Evolutionary conservation across 371 early-diverging fungal genomes (phyloP), one percentile per base, ranked within the genome.

Genomic region (Apophysomyces ossiformis): DNA sequence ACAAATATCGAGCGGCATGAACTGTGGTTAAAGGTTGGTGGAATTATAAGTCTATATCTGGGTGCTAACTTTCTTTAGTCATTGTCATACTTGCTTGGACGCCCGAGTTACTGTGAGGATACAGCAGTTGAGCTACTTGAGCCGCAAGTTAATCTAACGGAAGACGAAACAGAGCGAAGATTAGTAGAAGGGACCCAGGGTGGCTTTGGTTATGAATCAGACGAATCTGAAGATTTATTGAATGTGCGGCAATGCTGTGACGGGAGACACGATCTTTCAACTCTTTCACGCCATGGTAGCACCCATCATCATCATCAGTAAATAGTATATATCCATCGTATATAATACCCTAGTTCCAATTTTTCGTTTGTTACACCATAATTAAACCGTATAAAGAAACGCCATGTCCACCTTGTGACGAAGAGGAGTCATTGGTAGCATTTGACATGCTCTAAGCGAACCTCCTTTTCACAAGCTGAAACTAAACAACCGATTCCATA

Each of bases 1-100:
- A 74, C 83, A 1, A 81, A 73, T 6, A 81, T 87, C 39, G 87
- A 88, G 32, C 81, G 87, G 63, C 93, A 93, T 67, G 89, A 92
- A 15, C 69, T 86, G 46, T 93, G 93, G 93, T 59, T 71, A 5
- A 66, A 73, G 71, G 82, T 78, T 71, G 62, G 58, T 36, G 41
- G 36, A 37, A 32, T 9, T 7, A 32, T 4, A 35, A 37, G 38
- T 43, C 37, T 56, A 15, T 6, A 1, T 58, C 37, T 21, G 57
- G 21, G 37, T 11, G 32, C 18, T 57, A 13, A 35, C 11, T 54
- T 15, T 65, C 39, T 16, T 37, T 69, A 81, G 77, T 71, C 74
- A 35, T 50, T 78, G 13, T 57, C 66, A 8, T 81, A 71, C 37
- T 58, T 75, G 7, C 54, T 74, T 43, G 63, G 61, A 15, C 65